Evolutionary conservation across 805 yeast species (phyloP).

Genomic region (Kluyveromyces wickerhamii): DNA sequence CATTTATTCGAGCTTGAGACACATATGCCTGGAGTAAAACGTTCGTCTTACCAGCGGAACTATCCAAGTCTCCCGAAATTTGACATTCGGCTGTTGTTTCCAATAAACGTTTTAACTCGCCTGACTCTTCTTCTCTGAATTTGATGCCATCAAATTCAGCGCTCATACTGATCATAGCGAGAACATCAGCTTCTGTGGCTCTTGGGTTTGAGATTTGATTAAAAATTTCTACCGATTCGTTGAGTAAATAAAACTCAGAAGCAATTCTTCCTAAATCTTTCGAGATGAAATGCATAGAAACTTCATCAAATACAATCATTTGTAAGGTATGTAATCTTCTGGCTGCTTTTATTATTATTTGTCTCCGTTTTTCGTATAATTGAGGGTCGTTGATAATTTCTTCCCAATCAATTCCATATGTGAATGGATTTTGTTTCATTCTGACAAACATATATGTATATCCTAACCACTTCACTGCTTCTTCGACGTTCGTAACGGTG

Average conservation of each 20-base stretch:
- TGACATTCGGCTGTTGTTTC: constrained; percentile 70
- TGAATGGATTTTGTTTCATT: constrained; percentile 90
- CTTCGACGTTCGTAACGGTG: constrained; percentile 88
- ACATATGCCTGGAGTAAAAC: constrained; percentile 81
- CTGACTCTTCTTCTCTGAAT: constrained; percentile 78
- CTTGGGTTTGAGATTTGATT: constrained; percentile 74
- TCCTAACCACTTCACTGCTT: constrained; percentile 96
- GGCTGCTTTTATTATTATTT: constrained; percentile 74
- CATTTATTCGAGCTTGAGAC: constrained; percentile 63
- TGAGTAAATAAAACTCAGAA: constrained; percentile 82
- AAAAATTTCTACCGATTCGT: constrained; percentile 82
- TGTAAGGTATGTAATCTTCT: constrained; percentile 75
- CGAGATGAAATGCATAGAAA: constrained; percentile 66
- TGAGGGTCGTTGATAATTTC: constrained; percentile 79
- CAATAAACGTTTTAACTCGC: constrained; percentile 56
- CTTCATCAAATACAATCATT: constrained; percentile 89
- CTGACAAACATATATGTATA: constrained; percentile 90
- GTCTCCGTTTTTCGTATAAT: constrained; percentile 62
- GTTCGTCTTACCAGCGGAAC: constrained; percentile 81
- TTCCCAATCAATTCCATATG: constrained; percentile 84
- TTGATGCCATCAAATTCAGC: constrained; percentile 88
- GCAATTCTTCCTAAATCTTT: constrained; percentile 93
- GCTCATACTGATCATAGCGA: constrained; percentile 84
- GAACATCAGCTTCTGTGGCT: constrained; percentile 87
- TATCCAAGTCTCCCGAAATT: constrained; percentile 65